phyloP scores from a whole-genome alignment of 192 early-diverging fungal genomes.

The Ambispora gerdemannii region DNA sequence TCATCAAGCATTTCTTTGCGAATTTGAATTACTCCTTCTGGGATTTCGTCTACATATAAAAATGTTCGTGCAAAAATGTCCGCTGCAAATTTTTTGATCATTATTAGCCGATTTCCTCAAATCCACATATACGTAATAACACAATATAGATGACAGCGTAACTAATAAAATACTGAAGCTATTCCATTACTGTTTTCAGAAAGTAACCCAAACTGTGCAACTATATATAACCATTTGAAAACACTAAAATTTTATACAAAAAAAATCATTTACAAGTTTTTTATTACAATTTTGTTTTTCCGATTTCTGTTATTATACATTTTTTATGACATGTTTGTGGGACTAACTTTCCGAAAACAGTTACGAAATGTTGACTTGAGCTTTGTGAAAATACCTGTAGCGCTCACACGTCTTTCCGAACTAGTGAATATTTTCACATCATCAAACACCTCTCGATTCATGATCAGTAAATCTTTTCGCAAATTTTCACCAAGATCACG shows the following conservation, averaged over 20 bases:
- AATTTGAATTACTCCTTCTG: conserved; percentile 62
- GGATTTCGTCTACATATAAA: conserved; percentile 55
- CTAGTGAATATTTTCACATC: conserved; percentile 84
- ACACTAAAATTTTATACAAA: no score
- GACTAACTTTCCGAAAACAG: conserved; percentile 4
- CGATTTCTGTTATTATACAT: neutral
- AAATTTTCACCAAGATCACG: conserved; percentile 89
- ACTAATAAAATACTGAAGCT: neutral
- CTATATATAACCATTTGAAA: neutral
- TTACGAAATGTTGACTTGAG: neutral
- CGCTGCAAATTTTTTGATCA: no score
- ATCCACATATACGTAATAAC: no score
- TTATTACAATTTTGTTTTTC: no score
- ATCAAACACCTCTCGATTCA: conserved; percentile 82
- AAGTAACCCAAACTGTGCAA: neutral
- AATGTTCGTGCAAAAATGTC: conserved; percentile 69
- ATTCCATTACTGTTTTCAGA: conserved; percentile 1
- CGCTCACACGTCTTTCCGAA: conserved; percentile 84
- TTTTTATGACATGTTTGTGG: neutral
- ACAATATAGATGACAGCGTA: no score
- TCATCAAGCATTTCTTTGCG: conserved; percentile 94
- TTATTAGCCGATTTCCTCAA: no score
- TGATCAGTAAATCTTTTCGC: conserved; percentile 85
- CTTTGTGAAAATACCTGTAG: conserved; percentile 60
- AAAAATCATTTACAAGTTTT: no score